phyloP scores from a whole-genome alignment of 768 basidiomycete genomes.

The Tephrocybe sp. region DNA sequence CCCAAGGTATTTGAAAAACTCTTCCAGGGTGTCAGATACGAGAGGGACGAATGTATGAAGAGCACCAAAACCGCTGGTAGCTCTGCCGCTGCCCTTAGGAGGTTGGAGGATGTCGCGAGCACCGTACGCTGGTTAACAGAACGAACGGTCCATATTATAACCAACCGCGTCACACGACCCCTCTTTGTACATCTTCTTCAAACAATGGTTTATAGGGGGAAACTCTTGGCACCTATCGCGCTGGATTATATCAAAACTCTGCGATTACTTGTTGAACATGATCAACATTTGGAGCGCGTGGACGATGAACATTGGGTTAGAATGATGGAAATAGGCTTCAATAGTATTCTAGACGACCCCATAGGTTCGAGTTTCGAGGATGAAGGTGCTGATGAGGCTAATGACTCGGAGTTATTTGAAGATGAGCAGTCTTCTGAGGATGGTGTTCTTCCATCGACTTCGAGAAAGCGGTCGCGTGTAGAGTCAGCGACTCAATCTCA shows the following conservation, averaged over 20 bases:
- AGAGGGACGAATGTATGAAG: constrained; percentile 52
- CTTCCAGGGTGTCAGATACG: constrained; percentile 63
- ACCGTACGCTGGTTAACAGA: constrained; percentile 76
- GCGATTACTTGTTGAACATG: constrained; percentile 58
- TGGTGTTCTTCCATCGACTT: constrained; percentile 18
- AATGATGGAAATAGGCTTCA: constrained; percentile 73
- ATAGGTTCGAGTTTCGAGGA: constrained; percentile 31
- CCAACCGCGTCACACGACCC: constrained; percentile 51
- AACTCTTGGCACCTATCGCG: constrained; percentile 63
- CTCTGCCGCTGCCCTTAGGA: constrained; percentile 47
- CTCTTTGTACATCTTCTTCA: constrained; percentile 67
- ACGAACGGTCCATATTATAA: constrained; percentile 54
- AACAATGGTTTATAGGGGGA: constrained; percentile 51
- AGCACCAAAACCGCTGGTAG: constrained; percentile 39
- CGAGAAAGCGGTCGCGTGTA: constrained; percentile 40
- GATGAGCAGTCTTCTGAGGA: constrained; percentile 30
- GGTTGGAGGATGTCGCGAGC: constrained; percentile 66
- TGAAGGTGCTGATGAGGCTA: constrained; percentile 28
- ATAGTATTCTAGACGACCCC: constrained; percentile 69
- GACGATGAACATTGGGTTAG: constrained; percentile 64
- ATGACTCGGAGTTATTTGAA: constrained; percentile 34
- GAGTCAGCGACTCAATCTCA: constrained; percentile 20
- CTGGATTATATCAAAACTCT: constrained; percentile 83
- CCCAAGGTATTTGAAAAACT: constrained; percentile 70
- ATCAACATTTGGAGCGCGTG: constrained; percentile 79